A percentile compares a stretch with the other conserved stretches of the same genome.
phyloP scores from a whole-genome alignment of 2,329 filamentous ascomycete genomes.

The Scleromitrula shiraiana region DNA sequence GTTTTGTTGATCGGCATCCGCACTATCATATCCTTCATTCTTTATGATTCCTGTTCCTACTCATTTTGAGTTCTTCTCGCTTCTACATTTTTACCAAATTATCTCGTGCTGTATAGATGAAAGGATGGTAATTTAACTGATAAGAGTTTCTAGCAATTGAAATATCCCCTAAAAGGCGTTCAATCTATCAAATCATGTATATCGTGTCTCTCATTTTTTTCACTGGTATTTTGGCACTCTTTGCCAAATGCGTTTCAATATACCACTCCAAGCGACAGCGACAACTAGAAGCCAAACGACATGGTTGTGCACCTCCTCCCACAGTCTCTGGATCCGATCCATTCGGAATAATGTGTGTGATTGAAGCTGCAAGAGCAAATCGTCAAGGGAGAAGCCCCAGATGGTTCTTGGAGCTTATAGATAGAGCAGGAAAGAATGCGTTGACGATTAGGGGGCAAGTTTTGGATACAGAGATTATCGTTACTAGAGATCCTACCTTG shows the following conservation, averaged over 20 bases:
- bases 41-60: not conserved
- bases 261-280: not conserved
- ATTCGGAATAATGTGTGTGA: not conserved
- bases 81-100: too few species aligned
- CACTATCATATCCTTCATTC: not conserved
- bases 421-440: not conserved
- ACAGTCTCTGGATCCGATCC: not conserved
- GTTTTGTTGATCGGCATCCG: not conserved
- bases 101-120: too few species aligned
- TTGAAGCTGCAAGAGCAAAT: not conserved
- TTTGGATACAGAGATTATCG: not conserved
- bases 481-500: not conserved
- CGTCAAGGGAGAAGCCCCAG: not conserved
- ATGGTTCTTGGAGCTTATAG: conserved; percentile 1
- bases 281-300: not conserved
- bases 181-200: not conserved
- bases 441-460: not conserved
- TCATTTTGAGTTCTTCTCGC: too few species aligned
- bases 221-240: not conserved
- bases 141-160: not conserved
- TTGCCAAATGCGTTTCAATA: not conserved
- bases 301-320: not conserved
- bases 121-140: not conserved
- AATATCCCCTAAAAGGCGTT: not conserved
- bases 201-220: not conserved